Percentiles rank a stretch among this genome's conserved stretches.
phyloP scores from a whole-genome alignment of 441 rosid genomes.

The Hypseocharis bilobata region DNA sequence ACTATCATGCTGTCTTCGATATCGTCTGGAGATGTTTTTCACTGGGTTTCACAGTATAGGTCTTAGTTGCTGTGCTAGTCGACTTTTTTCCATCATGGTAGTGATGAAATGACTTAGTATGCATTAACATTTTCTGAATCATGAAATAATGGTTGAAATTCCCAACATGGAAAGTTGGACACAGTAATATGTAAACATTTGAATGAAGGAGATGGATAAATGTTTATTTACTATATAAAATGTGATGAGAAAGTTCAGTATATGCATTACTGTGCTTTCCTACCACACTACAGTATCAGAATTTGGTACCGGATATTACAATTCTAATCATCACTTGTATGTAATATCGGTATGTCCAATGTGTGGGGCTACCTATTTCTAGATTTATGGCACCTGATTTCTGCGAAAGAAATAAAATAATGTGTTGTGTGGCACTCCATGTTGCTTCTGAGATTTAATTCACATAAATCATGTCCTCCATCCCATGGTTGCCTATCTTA shows the following conservation, averaged over 20 bases:
- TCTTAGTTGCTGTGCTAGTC: neutral
- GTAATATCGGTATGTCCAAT: neutral
- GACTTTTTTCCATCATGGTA: neutral
- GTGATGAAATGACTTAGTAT: neutral
- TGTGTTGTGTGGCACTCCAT: slow-evolving; percentile 1
- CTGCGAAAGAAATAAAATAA: slow-evolving; percentile 4
- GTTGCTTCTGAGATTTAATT: slow-evolving; percentile 7
- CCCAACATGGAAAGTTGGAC: neutral
- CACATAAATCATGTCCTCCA: neutral
- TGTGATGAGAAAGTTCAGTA: neutral
- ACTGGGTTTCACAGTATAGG: neutral
- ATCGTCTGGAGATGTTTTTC: too few relatives aligned
- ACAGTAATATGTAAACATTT: neutral
- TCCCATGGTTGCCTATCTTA: neutral
- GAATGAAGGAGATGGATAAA: neutral
- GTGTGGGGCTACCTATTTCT: neutral
- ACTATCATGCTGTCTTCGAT: neutral
- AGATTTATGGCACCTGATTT: neutral
- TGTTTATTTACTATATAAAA: neutral
- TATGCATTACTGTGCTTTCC: neutral
- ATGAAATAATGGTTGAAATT: neutral
- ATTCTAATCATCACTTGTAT: neutral
- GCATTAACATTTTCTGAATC: neutral
- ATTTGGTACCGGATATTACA: neutral
- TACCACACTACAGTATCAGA: neutral